A percentile compares a stretch with the other conserved stretches of the same genome.
Evolutionary conservation across 345 rosid species (phyloP).

Genomic region (Kernera saxatilis): DNA sequence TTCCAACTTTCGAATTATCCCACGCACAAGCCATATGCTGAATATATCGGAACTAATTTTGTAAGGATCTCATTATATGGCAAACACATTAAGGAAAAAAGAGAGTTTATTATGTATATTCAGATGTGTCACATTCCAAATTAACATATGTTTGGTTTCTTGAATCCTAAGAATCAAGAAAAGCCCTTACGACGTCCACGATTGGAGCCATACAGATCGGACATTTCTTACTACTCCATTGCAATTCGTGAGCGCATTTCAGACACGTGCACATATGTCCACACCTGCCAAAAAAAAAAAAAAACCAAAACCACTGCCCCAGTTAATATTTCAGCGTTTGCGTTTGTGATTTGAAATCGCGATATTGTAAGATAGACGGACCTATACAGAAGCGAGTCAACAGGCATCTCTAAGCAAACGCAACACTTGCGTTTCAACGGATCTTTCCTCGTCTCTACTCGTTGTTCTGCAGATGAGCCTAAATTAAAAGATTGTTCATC

Average conservation of each 20-base stretch:
- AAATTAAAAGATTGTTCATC: not conserved
- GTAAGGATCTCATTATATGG: not conserved
- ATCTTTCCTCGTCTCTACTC: slow-evolving; percentile 28
- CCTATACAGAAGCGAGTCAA: slow-evolving; percentile 82
- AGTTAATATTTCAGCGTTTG: not conserved
- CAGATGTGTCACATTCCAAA: not conserved
- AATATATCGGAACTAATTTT: not conserved
- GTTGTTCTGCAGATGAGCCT: slow-evolving; percentile 29
- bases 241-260: slow-evolving; percentile 74
- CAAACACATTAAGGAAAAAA: not conserved
- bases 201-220: slow-evolving; percentile 80
- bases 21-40: not conserved
- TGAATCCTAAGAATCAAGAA: slow-evolving; percentile 42
- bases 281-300: slow-evolving; percentile 39
- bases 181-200: slow-evolving; percentile 71
- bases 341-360: not conserved
- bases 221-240: slow-evolving; percentile 65
- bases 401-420: slow-evolving; percentile 67
- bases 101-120: not conserved
- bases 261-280: slow-evolving; percentile 93
- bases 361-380: slow-evolving; percentile 11
- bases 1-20: not conserved
- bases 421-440: slow-evolving; percentile 55
- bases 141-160: not conserved
- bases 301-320: not conserved